phyloP scores from a whole-genome alignment of 495 filamentous ascomycete species.

The Annulohypoxylon stygium region DNA sequence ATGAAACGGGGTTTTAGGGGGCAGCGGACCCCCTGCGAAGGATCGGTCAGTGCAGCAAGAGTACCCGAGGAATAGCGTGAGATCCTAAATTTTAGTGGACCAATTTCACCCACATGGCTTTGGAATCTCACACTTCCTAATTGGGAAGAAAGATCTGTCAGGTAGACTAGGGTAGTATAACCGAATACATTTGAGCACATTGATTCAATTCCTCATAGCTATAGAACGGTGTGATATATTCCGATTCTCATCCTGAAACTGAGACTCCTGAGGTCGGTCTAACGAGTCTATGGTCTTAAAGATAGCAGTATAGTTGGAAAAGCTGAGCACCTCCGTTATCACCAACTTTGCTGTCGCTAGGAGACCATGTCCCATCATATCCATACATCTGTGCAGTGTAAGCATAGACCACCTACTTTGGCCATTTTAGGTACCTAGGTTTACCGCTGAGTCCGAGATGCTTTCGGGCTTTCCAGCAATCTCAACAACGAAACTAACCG shows the following conservation, averaged over 20 bases:
- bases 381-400: neutral
- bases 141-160: conserved; percentile 27
- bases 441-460: neutral
- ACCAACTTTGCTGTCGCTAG: neutral
- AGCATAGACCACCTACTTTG: neutral
- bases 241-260: neutral
- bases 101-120: conserved; percentile 13
- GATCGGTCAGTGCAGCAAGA: conserved; percentile 19
- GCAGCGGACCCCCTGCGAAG: conserved; percentile 12
- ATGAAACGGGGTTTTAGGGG: conserved; percentile 21
- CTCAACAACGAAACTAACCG: neutral
- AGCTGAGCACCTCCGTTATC: neutral
- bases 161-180: neutral
- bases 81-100: neutral
- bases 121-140: conserved; percentile 32
- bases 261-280: no score
- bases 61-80: conserved; percentile 14
- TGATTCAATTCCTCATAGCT: conserved; percentile 5
- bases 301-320: no score
- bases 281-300: no score
- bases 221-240: neutral
- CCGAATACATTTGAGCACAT: conserved; percentile 8
- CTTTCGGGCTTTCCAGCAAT: neutral
- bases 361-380: neutral
- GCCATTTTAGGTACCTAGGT: no score